These are phyloP conservation scores for Aspergillus diversus DNA, from an alignment of 495 filamentous ascomycete genomes.

Conservation along the genomic window DNA sequence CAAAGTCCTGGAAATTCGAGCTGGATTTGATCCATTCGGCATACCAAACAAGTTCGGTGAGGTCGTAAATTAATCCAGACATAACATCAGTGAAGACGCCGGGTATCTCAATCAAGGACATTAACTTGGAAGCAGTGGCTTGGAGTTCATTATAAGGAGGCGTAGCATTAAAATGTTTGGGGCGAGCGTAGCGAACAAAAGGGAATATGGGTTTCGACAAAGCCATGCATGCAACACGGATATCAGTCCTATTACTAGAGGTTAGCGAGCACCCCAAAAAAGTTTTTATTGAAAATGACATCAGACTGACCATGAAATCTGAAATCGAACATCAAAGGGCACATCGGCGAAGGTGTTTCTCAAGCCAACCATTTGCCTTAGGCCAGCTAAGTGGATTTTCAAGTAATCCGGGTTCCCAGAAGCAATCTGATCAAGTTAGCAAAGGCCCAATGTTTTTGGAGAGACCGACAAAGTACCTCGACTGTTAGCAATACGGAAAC, in stretches of 20 bases:
- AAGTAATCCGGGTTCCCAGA: constrained; percentile 51
- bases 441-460: background rate
- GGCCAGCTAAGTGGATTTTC: constrained; percentile 50
- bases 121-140: constrained; percentile 40
- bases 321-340: constrained; percentile 44
- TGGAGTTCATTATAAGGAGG: constrained; percentile 42
- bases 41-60: constrained; percentile 46
- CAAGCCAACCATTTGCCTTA: constrained; percentile 52
- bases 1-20: constrained; percentile 38
- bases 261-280: background rate
- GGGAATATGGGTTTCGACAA: constrained; percentile 51
- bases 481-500: constrained; percentile 51
- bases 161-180: constrained; percentile 38
- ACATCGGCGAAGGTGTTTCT: constrained; percentile 49
- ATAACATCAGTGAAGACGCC: constrained; percentile 44
- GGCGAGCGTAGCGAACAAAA: constrained; percentile 45
- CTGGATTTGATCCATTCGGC: constrained; percentile 47
- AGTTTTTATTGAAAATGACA: background rate
- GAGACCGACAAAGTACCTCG: constrained; percentile 35
- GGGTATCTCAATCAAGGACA: constrained; percentile 42
- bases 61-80: constrained; percentile 41
- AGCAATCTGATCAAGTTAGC: constrained; percentile 41
- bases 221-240: constrained; percentile 51
- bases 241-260: constrained; percentile 44
- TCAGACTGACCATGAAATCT: constrained; percentile 48